These are phyloP conservation scores for Friedmanniomyces simplex DNA, from an alignment of 495 filamentous ascomycete genomes.

Conservation along the genomic window DNA sequence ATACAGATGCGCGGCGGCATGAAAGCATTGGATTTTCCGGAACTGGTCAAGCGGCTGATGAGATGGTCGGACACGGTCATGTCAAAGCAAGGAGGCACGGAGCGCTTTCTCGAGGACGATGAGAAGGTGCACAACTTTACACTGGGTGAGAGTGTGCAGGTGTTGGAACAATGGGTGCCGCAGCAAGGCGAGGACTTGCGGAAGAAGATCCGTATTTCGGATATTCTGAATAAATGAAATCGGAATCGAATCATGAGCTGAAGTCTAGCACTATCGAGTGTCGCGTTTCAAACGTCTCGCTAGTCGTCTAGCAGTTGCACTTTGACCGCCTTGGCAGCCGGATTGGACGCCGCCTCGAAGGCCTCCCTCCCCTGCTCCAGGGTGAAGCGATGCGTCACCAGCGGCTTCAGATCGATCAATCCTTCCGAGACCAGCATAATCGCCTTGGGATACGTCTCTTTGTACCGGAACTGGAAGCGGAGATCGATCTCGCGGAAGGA, in stretches of 20 bases:
- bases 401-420: constrained; percentile 21
- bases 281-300: neutral
- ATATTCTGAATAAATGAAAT: constrained; percentile 10
- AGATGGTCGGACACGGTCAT: constrained; percentile 11
- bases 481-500: constrained; percentile 23
- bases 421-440: constrained; percentile 23
- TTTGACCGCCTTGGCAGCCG: constrained; percentile 17
- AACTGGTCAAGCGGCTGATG: constrained; percentile 19
- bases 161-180: constrained; percentile 8
- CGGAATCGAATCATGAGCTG: too few species aligned
- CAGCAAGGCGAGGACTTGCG: constrained; percentile 7
- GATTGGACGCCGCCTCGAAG: constrained; percentile 18
- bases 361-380: constrained; percentile 20
- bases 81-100: constrained; percentile 10
- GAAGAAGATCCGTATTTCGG: constrained; percentile 12
- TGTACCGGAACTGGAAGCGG: constrained; percentile 24
- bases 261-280: neutral
- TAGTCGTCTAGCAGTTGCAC: constrained; percentile 24
- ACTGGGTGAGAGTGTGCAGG: constrained; percentile 4
- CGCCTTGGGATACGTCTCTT: constrained; percentile 22
- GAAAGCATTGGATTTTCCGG: constrained; percentile 12
- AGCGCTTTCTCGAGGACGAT: constrained; percentile 15
- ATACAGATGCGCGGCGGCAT: constrained; percentile 16
- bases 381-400: constrained; percentile 22
- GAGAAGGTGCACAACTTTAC: neutral